phyloP scores from a whole-genome alignment of 2,329 filamentous ascomycete species.

The Sporothrix euskadiensis region DNA sequence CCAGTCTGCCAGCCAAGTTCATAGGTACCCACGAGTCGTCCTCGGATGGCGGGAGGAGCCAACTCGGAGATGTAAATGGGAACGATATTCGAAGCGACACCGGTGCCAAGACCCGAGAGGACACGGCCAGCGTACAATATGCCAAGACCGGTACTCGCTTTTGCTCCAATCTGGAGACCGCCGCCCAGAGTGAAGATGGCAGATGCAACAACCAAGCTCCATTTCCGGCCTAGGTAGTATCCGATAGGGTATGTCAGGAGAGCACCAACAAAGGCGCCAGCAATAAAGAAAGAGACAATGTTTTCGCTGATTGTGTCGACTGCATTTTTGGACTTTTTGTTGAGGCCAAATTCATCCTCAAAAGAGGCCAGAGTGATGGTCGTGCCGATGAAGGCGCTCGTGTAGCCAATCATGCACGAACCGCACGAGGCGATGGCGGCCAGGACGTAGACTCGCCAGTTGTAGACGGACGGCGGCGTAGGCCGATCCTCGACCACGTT shows the following conservation, averaged over 20 bases:
- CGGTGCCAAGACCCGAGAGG: conserved; percentile 63
- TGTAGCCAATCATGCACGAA: conserved; percentile 60
- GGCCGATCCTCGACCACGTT: conserved; percentile 51
- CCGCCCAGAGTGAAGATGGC: conserved; percentile 69
- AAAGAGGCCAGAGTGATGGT: conserved; percentile 72
- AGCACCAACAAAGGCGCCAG: conserved; percentile 81
- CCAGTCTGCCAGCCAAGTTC: conserved; percentile 67
- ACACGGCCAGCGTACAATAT: conserved; percentile 60
- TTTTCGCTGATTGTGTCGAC: conserved; percentile 52
- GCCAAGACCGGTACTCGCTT: conserved; percentile 61
- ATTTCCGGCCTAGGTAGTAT: conserved; percentile 67
- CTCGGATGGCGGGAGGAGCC: conserved; percentile 63
- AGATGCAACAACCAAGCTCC: conserved; percentile 60
- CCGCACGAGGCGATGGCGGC: conserved; percentile 58
- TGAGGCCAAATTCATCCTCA: conserved; percentile 66
- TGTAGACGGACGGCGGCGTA: conserved; percentile 59
- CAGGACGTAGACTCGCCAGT: conserved; percentile 60
- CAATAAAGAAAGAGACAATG: conserved; percentile 79
- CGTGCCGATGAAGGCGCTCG: conserved; percentile 77
- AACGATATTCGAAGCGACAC: conserved; percentile 62
- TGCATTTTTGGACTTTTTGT: conserved; percentile 15
- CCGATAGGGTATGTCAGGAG: conserved; percentile 65
- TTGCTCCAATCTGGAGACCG: conserved; percentile 70
- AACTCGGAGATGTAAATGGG: conserved; percentile 64
- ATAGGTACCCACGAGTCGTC: conserved; percentile 65